Evolutionary conservation across 2,329 filamentous ascomycete genomes (phyloP), one percentile per base, ranked within the genome.

Genomic region (Curvularia eragrostidis): DNA sequence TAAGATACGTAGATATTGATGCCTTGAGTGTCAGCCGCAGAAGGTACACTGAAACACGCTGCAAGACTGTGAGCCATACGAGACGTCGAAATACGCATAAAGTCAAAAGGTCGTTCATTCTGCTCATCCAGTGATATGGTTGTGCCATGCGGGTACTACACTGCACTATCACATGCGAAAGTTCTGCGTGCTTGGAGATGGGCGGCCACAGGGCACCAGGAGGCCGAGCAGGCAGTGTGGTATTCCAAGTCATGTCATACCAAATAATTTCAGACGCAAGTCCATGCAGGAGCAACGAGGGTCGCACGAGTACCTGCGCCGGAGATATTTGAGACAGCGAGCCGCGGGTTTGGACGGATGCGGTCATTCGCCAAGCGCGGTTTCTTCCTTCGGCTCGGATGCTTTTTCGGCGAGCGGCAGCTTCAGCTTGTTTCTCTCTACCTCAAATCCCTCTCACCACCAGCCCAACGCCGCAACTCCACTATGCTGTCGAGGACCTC

Each of bases 401-500:
- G 66, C 69, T 70, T 75, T 75, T 74, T 71, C 66, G 67, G 63
- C 65, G 53, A 62, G 59, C 61, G 64, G 62, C 61, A 72, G 69
- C 72, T 75, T 43, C 65, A 74, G 68, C 69, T 74, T 70, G 69
- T 61, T 69, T 63, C 63, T 64, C 63, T 48, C 39, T 59, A 59
- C 64, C 65, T 70, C 72, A 71, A 70, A 74, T 72, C 71, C 71
- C 72, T 71, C 72, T 71, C 73, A 74, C 67, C 63, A 70, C 62
- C 68, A 64, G 58, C 58, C 61, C 48, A 64, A 60, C 63, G 60
- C 67, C 66, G 60, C 67, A 66, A 68, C 55, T 68, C 54, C 70
- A 75, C 64, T 57, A 81, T 81, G 79, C 73, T 81, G 67, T 78
- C 78, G 64, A 76, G 77, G 71, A 77, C 73, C 70, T 78, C 78